phyloP scores from a whole-genome alignment of 2,329 filamentous ascomycete genomes.

The Diplodia mutila region DNA sequence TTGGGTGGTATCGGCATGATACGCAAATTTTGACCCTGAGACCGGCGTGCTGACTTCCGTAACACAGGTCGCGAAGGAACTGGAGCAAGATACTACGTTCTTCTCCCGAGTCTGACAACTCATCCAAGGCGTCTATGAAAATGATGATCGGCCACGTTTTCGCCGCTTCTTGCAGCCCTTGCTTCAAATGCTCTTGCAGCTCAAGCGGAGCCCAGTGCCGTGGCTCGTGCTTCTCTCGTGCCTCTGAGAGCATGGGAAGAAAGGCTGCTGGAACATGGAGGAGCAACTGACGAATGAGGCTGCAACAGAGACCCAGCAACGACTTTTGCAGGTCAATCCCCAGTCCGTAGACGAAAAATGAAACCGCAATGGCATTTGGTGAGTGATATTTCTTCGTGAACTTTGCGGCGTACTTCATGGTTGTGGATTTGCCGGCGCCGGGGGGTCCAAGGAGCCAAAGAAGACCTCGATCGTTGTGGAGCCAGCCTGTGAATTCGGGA shows the following conservation, averaged over 20 bases:
- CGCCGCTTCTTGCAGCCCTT: not conserved
- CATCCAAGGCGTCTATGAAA: conserved; percentile 8
- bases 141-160: not conserved
- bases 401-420: not conserved
- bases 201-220: not conserved
- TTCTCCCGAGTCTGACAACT: not conserved
- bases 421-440: not conserved
- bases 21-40: too few relatives aligned
- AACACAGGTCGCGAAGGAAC: not conserved
- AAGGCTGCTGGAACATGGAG: not conserved
- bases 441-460: not conserved
- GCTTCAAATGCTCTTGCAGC: not conserved
- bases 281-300: not conserved
- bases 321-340: not conserved
- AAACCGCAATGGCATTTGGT: not conserved
- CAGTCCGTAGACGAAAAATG: not conserved
- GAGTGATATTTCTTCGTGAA: not conserved
- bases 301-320: not conserved
- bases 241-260: not conserved
- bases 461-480: not conserved
- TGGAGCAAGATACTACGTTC: not conserved
- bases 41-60: not conserved
- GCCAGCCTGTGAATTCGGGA: not conserved
- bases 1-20: too few relatives aligned
- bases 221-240: not conserved